Conservation (phyloP, 176 grass and related monocot genomes). For the Cenchrus americanus region DNA sequence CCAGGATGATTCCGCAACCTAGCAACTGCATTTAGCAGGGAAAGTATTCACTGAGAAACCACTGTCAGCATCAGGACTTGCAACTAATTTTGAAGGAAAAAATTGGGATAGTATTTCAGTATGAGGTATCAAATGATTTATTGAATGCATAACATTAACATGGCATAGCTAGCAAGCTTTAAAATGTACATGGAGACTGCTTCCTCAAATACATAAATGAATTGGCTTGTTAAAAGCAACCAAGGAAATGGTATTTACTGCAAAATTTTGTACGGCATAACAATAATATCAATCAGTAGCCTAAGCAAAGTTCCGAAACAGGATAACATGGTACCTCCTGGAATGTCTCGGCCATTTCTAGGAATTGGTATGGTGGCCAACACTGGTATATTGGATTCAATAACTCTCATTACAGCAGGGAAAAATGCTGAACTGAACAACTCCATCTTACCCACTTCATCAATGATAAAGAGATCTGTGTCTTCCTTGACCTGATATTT, state of each 20-base stretch:
- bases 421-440: conserved; percentile 83
- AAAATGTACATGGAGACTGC: background rate
- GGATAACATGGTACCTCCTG: conserved; percentile 59
- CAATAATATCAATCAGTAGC: background rate
- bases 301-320: conserved; percentile 7
- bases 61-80: background rate
- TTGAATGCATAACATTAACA: conserved; percentile 3
- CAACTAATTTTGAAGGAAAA: background rate
- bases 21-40: conserved; percentile 59
- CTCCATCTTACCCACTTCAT: conserved; percentile 99
- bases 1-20: conserved; percentile 97
- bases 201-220: background rate
- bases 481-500: conserved; percentile 72
- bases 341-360: conserved; percentile 81
- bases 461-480: conserved; percentile 86
- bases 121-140: conserved; percentile 1
- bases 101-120: background rate
- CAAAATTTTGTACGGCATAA: background rate
- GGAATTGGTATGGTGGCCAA: conserved; percentile 74
- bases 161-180: background rate
- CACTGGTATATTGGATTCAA: conserved; percentile 79
- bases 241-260: conserved; percentile 2
- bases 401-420: conserved; percentile 83
- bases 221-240: background rate
- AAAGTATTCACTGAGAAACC: conserved; percentile 1